Evolutionary conservation across 2,329 filamentous ascomycete species (phyloP), one percentile per base, ranked within the genome.

Genomic region (Phialophora verrucosa): DNA sequence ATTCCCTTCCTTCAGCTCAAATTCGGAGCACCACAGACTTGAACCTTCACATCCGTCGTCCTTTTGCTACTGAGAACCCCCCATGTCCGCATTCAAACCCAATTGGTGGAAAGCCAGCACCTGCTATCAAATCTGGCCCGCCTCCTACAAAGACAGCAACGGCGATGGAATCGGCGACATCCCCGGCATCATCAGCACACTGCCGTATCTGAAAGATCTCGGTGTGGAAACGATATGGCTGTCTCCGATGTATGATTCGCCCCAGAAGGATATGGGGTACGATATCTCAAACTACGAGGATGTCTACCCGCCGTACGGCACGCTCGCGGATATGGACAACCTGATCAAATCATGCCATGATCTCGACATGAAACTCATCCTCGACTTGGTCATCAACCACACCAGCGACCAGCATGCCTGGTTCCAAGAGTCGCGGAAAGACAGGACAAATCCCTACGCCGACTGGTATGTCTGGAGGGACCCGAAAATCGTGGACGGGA

Each of bases 341-440:
- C 76, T 92, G 42, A 87, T 91, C 58, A 74, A 82, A 29, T 85
- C 84, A 54, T 83, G 85, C 49, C 88, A 90, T 66, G 76, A 82
- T 17, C 83, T 88, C 3, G 87, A 84, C 2, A 91, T 93, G 85
- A 87, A 85, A 70, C 78, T 93, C 11, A 87, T 93, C 64, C 83
- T 93, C 65, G 90, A 93, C 73, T 81, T 93, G 2, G 91, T 93
- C 1, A 84, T 93, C 68, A 94, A 93, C 71, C 91, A 94, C 75
- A 92, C 90, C 0, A 90, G 87, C 60, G 71, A 82, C 78, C 67
- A 81, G 77, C 85, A 87, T 72, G 74, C 77, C 38, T 87, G 86
- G 87, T 89, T 88, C 73, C 75, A 78, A 66, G 84, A 88, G 69
- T 86, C 84, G 0, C 83, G 66, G 38, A 70, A 62, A 49, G 49